Evolutionary conservation across 2,329 filamentous ascomycete species (phyloP), one percentile per base, ranked within the genome.

Genomic region (Aspergillus tanneri): DNA sequence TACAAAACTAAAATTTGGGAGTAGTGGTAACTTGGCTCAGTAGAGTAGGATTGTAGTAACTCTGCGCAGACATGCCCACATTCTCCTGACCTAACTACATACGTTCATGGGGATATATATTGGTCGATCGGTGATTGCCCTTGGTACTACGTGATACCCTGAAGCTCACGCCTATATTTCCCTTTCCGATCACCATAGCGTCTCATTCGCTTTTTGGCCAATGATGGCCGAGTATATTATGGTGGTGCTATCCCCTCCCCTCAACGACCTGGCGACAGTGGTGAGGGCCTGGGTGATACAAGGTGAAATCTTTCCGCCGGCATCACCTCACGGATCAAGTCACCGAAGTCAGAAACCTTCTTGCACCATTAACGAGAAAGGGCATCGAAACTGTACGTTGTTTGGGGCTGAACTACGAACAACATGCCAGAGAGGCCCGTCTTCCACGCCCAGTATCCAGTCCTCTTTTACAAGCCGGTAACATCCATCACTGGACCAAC

Each of bases 391-490:
- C 84, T 0, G 83, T 88, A 39, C 78, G 86, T 46, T 88, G 85
- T 55, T 65, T 89, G 10, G 85, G 85, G 1, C 71, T 89, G 41
- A 89, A 89, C 70, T 89, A 89, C 61, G 83, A 80, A 42, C 77
- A 85, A 56, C 86, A 89, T 62, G 86, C 86, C 6, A 81, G 81
- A 60, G 85, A 88, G 73, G 78, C 84, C 21, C 82, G 81, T 52
- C 78, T 88, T 72, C 86, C 1, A 77, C 87, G 50, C 87, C 87
- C 1, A 78, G 60, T 87, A 83, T 55, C 88, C 88, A 0, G 77
- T 90, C 8, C 70, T 91, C 14, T 91, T 91, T 69, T 85, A 83
- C 72, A 89, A 89, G 68, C 86, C 87, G 3, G 65, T 76, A 5
- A 87, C 86, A 2, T 73, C 86, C 0, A 75, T 90, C 19, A 67